Evolutionary conservation across 2,329 filamentous ascomycete species (phyloP), one percentile per base, ranked within the genome.

Genomic region (Colletotrichum salicis): DNA sequence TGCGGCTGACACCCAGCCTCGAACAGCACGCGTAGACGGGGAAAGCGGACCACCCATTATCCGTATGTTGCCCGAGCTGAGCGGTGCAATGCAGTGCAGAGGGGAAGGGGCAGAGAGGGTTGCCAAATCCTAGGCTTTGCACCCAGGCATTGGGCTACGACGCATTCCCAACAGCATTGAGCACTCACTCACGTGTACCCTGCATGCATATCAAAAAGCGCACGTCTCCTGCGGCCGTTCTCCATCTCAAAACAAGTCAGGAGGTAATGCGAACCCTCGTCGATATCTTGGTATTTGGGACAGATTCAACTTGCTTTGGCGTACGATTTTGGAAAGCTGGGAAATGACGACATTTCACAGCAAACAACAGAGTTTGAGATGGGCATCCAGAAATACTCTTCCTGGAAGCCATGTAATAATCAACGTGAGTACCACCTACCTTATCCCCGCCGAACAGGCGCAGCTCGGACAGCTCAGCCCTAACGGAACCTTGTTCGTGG

Each of bases 391-490:
- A 22, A 60, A 52, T 33, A 24, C 54, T 58, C 37, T 33, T 51
- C 35, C n/a, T 3, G 37, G 27, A n/a, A 35, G 33, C 35, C 48
- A 61, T n/a, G 52, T 59, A 41, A 37, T 57, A 37, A n/a, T 51
- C 24, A 15, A 29, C 5, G 12, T 60, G 13, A 22, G 11, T 35
- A 48, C 15, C 48, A 13, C 8, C 6, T 55, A 51, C 31, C 24
- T 29, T 22, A 12, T 24, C 45, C 48, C 51, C 63, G 35, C 27
- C 56, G 19, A 61, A 37, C 31, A 33, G 64, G 69, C 54, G 45
- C 64, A 64, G 58, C 64, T 63, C 59, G 51, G 58, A 35, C 41
- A 71, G 41, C 69, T 71, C 69, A 71, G 69, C 69, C 69, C 69
- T 68, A 71, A 64, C 29, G 45, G 41, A 69, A 71, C 64, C 69